Conservation (phyloP, 768 basidiomycete species). For the Cyathus striatus region DNA sequence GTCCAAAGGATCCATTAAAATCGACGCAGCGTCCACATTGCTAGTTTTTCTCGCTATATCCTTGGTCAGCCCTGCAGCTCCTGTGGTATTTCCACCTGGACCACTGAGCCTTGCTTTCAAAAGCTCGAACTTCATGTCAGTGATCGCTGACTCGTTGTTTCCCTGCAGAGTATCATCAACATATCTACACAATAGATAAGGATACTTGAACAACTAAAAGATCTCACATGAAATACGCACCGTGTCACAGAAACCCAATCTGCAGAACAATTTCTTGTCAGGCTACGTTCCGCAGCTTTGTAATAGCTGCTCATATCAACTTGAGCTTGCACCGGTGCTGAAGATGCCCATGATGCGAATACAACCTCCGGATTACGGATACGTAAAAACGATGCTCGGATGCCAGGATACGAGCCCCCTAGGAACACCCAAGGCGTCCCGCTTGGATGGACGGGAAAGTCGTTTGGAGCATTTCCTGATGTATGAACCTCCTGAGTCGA, state of each 20-base stretch:
- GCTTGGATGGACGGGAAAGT: constrained; percentile 32
- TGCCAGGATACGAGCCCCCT: constrained; percentile 46
- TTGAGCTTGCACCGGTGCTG: constrained; percentile 44
- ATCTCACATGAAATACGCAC: too few species aligned
- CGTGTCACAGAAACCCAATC: constrained; percentile 46
- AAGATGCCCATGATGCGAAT: constrained; percentile 44
- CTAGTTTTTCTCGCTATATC: constrained; percentile 28
- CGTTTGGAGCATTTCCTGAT: constrained; percentile 1
- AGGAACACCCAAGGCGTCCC: constrained; percentile 42
- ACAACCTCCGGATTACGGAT: constrained; percentile 40
- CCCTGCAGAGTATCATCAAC: constrained; percentile 30
- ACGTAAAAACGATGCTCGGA: constrained; percentile 38
- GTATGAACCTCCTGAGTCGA: constrained; percentile 2
- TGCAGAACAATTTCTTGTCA: constrained; percentile 45
- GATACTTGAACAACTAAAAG: neutral
- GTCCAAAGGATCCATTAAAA: constrained; percentile 42
- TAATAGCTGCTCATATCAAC: constrained; percentile 48
- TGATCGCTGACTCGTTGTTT: constrained; percentile 22
- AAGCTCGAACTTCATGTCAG: constrained; percentile 36
- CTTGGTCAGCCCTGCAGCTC: constrained; percentile 25
- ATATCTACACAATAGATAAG: constrained; percentile 16
- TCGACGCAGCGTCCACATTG: constrained; percentile 32
- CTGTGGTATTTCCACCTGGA: constrained; percentile 35
- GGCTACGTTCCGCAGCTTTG: constrained; percentile 41
- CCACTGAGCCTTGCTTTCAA: constrained; percentile 35